Evolutionary conservation across 148 eudicot genomes (phyloP).

Genomic region (Nyssa sinensis): DNA sequence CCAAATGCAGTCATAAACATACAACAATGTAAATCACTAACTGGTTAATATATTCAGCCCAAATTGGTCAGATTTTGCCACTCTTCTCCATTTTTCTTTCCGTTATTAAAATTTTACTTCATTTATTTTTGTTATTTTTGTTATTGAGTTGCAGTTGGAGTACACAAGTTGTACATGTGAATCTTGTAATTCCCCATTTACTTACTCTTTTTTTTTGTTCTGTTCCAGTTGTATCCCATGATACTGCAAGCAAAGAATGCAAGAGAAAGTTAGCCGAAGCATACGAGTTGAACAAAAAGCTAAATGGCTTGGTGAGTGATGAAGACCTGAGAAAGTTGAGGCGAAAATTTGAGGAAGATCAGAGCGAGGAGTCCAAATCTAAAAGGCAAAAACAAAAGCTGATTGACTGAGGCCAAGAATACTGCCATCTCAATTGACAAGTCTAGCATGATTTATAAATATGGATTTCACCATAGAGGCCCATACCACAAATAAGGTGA

Average conservation of each 20-base stretch:
- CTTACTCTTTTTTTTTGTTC: background rate
- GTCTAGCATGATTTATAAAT: too few species aligned
- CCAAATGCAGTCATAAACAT: background rate
- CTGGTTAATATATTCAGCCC: background rate
- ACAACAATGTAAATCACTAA: too few species aligned
- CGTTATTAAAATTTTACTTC: too few species aligned
- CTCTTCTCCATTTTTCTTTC: background rate
- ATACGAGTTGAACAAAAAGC: conserved; percentile 64
- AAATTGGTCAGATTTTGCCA: too few species aligned
- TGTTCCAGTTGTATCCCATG: conserved; percentile 65
- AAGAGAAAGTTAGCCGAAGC: conserved; percentile 71
- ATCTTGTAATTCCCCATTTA: background rate
- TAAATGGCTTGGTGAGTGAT: conserved; percentile 54
- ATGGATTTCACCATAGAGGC: background rate
- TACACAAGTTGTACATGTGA: background rate
- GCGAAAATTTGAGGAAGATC: conserved; percentile 55
- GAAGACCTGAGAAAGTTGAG: conserved; percentile 53
- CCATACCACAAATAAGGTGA: background rate
- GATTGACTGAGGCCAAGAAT: conserved; percentile 16
- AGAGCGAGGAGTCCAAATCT: conserved; percentile 30
- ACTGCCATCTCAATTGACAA: background rate
- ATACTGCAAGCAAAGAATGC: conserved; percentile 86
- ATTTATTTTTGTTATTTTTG: too few species aligned
- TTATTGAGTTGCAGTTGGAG: background rate
- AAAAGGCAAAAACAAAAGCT: conserved; percentile 52